These are phyloP conservation scores for Pichia sp. DNA, from an alignment of 1,139 yeast genomes.

Conservation along the genomic window DNA sequence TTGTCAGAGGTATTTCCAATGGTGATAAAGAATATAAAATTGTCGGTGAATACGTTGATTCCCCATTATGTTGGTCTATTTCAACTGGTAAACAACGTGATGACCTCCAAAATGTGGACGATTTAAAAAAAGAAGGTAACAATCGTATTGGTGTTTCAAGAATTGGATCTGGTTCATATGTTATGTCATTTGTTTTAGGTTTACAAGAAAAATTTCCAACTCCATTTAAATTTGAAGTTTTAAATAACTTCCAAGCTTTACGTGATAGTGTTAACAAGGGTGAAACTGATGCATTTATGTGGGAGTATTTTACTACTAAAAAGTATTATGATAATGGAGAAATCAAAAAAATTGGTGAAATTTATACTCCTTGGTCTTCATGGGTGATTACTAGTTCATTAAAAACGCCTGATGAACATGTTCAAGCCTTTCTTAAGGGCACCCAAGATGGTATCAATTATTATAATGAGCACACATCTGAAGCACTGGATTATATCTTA, in stretches of 20 bases:
- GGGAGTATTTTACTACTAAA: constrained; percentile 90
- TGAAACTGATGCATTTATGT: constrained; percentile 80
- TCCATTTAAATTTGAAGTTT: constrained; percentile 42
- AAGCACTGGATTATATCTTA: constrained; percentile 40
- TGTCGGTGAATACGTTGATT: constrained; percentile 74
- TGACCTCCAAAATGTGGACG: constrained; percentile 44
- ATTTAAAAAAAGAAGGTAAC: constrained; percentile 45
- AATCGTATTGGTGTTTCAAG: constrained; percentile 73
- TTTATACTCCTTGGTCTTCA: constrained; percentile 94
- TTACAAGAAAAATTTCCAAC: constrained; percentile 47
- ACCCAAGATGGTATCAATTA: constrained; percentile 63
- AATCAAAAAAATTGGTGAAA: constrained; percentile 76
- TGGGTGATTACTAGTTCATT: constrained; percentile 68
- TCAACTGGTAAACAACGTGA: constrained; percentile 63
- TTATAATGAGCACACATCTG: background rate
- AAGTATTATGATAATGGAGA: constrained; percentile 75
- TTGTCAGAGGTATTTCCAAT: constrained; percentile 73
- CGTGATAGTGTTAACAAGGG: constrained; percentile 69
- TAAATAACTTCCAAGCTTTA: constrained; percentile 65
- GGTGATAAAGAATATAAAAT: constrained; percentile 49
- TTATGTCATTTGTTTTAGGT: constrained; percentile 83
- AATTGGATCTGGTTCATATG: constrained; percentile 86
- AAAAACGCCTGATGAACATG: constrained; percentile 28
- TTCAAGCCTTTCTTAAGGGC: constrained; percentile 32
- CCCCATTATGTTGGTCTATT: constrained; percentile 84